Evolutionary conservation across 176 grass and related monocot genomes (phyloP).

Genomic region (Tillandsia fasciculata): DNA sequence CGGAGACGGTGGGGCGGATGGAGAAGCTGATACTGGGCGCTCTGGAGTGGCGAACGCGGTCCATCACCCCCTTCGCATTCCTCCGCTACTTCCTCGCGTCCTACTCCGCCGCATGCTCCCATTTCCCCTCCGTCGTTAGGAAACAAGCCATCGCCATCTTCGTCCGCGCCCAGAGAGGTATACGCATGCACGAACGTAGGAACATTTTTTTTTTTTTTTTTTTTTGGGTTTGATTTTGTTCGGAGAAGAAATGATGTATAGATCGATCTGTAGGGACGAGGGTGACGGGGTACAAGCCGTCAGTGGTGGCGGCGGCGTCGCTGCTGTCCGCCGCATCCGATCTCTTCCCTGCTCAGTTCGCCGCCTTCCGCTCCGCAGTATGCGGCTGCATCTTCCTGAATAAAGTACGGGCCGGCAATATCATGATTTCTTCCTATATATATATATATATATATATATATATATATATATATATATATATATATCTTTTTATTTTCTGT

Average conservation of each 20-base stretch:
- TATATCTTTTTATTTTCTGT: no score
- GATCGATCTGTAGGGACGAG: not conserved
- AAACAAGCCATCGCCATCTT: constrained; percentile 2
- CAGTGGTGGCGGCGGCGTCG: constrained; percentile 2
- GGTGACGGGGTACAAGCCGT: constrained; percentile 10
- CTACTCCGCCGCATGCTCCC: not conserved
- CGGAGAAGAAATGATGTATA: not conserved
- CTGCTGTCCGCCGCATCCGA: constrained; percentile 13
- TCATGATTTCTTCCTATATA: no score
- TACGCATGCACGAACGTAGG: not conserved
- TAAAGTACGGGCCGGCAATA: not conserved
- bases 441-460: no score
- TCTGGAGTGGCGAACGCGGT: constrained; percentile 17
- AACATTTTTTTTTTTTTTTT: not conserved
- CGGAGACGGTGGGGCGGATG: not conserved
- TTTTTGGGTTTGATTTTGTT: not conserved
- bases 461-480: no score
- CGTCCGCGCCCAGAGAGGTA: not conserved
- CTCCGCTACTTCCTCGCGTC: constrained; percentile 8
- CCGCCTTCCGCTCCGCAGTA: constrained; percentile 1
- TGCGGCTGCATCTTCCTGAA: constrained; percentile 1
- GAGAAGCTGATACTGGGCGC: constrained; percentile 12
- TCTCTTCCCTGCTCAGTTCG: constrained; percentile 7
- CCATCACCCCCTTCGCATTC: constrained; percentile 20
- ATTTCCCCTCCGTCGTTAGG: not conserved